phyloP scores from a whole-genome alignment of 805 yeast genomes.

The Diddensiella santjacobensis region DNA sequence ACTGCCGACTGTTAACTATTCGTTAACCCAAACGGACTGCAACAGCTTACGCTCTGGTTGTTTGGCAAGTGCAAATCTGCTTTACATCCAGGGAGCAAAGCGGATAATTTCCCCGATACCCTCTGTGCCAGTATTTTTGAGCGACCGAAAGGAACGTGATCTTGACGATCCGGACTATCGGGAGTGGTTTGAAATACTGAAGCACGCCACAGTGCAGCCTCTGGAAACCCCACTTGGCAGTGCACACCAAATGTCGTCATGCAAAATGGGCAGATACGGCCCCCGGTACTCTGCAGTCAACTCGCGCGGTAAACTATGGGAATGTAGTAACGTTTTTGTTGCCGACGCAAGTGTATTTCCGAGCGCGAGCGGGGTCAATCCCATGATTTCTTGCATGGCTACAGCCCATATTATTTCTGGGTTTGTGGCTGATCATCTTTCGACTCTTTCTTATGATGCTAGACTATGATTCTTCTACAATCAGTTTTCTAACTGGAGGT shows the following conservation, averaged over 20 bases:
- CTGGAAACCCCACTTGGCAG: conserved; percentile 38
- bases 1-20: conserved; percentile 38
- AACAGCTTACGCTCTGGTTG: conserved; percentile 39
- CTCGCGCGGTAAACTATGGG: conserved; percentile 43
- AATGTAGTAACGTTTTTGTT: conserved; percentile 45
- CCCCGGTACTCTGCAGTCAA: conserved; percentile 45
- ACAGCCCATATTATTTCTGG: conserved; percentile 43
- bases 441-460: not conserved
- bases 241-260: conserved; percentile 54
- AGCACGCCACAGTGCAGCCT: conserved; percentile 13
- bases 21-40: conserved; percentile 40
- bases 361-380: conserved; percentile 51
- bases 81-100: conserved; percentile 47
- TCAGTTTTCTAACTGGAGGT: conserved; percentile 17
- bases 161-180: conserved; percentile 43
- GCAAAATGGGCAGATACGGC: conserved; percentile 43
- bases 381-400: conserved; percentile 50
- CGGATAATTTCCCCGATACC: conserved; percentile 39
- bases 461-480: conserved; percentile 10
- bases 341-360: conserved; percentile 52
- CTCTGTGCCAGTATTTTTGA: conserved; percentile 38
- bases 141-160: conserved; percentile 34
- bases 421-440: conserved; percentile 34
- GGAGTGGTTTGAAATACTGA: conserved; percentile 29
- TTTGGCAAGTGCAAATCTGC: conserved; percentile 41